Conservation (phyloP, 805 yeast species). For the Diddensiella transvaalensis region DNA sequence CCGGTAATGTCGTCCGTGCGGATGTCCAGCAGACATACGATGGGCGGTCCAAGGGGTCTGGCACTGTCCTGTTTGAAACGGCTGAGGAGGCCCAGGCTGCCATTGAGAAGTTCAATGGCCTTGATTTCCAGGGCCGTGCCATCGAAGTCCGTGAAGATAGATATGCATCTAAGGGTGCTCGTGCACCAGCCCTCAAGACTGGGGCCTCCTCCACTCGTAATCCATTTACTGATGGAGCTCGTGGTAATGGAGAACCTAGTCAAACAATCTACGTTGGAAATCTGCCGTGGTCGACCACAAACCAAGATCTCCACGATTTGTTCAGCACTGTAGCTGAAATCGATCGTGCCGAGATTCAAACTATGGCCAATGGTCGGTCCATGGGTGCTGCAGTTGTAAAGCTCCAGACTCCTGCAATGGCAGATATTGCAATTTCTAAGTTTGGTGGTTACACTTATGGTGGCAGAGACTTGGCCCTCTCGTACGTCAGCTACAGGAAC, state of each 20-base stretch:
- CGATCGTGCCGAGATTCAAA: constrained; percentile 70
- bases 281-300: constrained; percentile 86
- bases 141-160: constrained; percentile 79
- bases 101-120: constrained; percentile 63
- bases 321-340: constrained; percentile 83
- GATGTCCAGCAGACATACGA: constrained; percentile 63
- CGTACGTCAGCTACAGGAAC: constrained; percentile 52
- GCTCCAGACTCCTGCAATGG: constrained; percentile 61
- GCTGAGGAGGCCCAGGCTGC: constrained; percentile 71
- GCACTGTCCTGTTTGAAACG: constrained; percentile 68
- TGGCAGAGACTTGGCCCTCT: constrained; percentile 63
- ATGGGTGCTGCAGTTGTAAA: constrained; percentile 84
- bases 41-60: constrained; percentile 84
- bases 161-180: constrained; percentile 23
- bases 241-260: constrained; percentile 58
- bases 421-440: constrained; percentile 70
- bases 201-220: constrained; percentile 18
- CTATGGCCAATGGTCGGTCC: constrained; percentile 57
- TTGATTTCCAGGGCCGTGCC: constrained; percentile 68
- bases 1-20: constrained; percentile 78
- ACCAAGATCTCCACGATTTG: constrained; percentile 76
- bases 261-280: constrained; percentile 66
- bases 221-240: constrained; percentile 64
- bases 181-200: constrained; percentile 1
- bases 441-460: constrained; percentile 82